Conservation (phyloP, 768 basidiomycete genomes). For the Boletus rex-veris region DNA sequence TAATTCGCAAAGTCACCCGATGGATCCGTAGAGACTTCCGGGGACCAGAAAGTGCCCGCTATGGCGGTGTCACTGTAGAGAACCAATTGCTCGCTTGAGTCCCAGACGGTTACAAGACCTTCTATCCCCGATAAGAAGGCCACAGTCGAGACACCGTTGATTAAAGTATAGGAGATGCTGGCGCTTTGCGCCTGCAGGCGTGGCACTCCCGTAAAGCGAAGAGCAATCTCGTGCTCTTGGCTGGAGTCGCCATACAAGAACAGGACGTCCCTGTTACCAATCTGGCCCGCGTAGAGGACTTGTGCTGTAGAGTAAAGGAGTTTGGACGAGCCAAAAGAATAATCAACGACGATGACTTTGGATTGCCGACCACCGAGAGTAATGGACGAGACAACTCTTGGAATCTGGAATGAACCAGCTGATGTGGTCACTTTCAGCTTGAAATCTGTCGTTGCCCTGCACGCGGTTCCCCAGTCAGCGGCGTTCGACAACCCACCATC, state of each 20-base stretch:
- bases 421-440: slow-evolving; percentile 57
- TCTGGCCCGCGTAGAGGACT: slow-evolving; percentile 62
- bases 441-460: slow-evolving; percentile 43
- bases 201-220: slow-evolving; percentile 46
- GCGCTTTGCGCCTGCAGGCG: slow-evolving; percentile 32
- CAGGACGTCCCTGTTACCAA: slow-evolving; percentile 60
- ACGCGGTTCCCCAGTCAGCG: neutral
- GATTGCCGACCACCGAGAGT: slow-evolving; percentile 68
- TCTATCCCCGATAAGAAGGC: slow-evolving; percentile 53
- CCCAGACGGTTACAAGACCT: slow-evolving; percentile 61
- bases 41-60: slow-evolving; percentile 74
- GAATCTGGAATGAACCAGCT: slow-evolving; percentile 51
- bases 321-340: slow-evolving; percentile 62
- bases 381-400: slow-evolving; percentile 49
- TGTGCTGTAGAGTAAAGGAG: slow-evolving; percentile 70
- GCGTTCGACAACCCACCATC: neutral
- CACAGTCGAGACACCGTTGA: slow-evolving; percentile 41
- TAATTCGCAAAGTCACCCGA: slow-evolving; percentile 50
- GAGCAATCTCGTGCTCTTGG: slow-evolving; percentile 53
- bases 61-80: slow-evolving; percentile 65
- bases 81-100: slow-evolving; percentile 63
- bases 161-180: slow-evolving; percentile 22
- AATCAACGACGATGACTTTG: slow-evolving; percentile 70
- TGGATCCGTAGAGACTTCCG: slow-evolving; percentile 46
- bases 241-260: slow-evolving; percentile 56